Base-by-base conservation (phyloP, 441 rosid genomes). In the Hura crepitans region DNA sequence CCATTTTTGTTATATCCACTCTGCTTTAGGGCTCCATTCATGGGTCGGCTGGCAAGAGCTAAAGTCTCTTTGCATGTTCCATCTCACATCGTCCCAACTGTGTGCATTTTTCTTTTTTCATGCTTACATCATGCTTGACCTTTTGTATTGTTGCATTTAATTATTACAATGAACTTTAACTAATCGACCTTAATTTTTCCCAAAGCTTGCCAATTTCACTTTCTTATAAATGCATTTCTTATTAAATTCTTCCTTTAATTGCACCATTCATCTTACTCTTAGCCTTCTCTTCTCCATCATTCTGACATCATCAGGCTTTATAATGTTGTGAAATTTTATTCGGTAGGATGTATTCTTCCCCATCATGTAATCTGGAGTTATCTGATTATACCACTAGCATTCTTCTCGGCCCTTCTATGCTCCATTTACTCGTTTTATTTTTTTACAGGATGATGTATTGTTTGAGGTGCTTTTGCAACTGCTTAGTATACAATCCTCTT, bases 401-500 rank as follows among this genome's bases (percentile, higher is more conserved):
- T 58, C 37, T 53, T 31, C 35, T 67, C 71, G 54, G 33, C 55
- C 10, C 65, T 63, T 72, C 43, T 30, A 53, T 50, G 5, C 35
- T 65, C 62, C 71, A 45, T 63, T 62, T 45, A 49, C 65, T 77
- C 71, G 20, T 73, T 45, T 75, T 74, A 2, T 75, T n/a, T 67
- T 49, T 72, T 20, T 82, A 74, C 75, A 94, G 99, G 99, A 92
- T 72, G 97, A 92, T 74, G 23, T 88, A 31, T 77, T 94, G 74
- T 92, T 94, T 80, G 85, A 84, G 78, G 81, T 94, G 81, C 97
- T 94, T 61, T 73, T 92, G 81, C 86, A 82, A 74, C 71, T 91
- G 71, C 82, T 84, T 47, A 75, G 63, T 58, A 54, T 82, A 69
- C 82, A 86, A 1, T 79, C 73, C 46, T 39, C 17, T 75, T 74